phyloP scores from a whole-genome alignment of 1,284 basidiomycete species.

The Garcileccinum viscosum region DNA sequence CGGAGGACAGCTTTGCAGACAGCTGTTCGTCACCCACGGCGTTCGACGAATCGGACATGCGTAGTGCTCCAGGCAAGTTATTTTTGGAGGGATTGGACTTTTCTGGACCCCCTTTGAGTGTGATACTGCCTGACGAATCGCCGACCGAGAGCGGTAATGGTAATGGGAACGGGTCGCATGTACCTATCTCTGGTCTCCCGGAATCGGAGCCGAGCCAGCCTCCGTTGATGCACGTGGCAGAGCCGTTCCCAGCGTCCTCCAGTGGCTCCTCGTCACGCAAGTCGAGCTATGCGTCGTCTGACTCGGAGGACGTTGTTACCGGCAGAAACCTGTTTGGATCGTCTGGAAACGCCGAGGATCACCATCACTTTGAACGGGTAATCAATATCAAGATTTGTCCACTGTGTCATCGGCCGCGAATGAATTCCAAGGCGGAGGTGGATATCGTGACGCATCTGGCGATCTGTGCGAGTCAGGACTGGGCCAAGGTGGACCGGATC shows the following conservation, averaged over 20 bases:
- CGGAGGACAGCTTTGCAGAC: constrained; percentile 45
- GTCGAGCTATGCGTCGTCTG: constrained; percentile 47
- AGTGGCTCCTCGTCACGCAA: constrained; percentile 32
- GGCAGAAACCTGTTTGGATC: constrained; percentile 7
- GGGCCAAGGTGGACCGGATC: constrained; percentile 87
- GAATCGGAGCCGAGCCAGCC: constrained; percentile 52
- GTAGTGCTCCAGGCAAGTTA: constrained; percentile 21
- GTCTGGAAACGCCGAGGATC: constrained; percentile 21
- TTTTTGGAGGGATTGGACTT: constrained; percentile 69
- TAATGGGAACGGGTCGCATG: constrained; percentile 6
- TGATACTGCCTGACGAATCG: constrained; percentile 35
- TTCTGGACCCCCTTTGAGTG: constrained; percentile 55
- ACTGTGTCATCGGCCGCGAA: constrained; percentile 86
- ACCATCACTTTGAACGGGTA: constrained; percentile 79
- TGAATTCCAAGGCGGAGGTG: constrained; percentile 87
- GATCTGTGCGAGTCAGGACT: constrained; percentile 92
- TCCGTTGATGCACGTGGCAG: constrained; percentile 45
- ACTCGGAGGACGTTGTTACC: constrained; percentile 49
- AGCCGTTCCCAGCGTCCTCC: constrained; percentile 30
- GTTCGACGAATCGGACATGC: constrained; percentile 30
- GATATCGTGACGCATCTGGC: constrained; percentile 95
- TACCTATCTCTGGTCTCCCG: constrained; percentile 24
- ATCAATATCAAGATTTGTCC: constrained; percentile 97
- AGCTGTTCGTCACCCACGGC: constrained; percentile 52
- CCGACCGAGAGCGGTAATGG: constrained; percentile 17